A percentile compares a stretch with the other conserved stretches of the same genome.
phyloP scores from a whole-genome alignment of 2,329 filamentous ascomycete genomes.

The Bipolaris zeicola region DNA sequence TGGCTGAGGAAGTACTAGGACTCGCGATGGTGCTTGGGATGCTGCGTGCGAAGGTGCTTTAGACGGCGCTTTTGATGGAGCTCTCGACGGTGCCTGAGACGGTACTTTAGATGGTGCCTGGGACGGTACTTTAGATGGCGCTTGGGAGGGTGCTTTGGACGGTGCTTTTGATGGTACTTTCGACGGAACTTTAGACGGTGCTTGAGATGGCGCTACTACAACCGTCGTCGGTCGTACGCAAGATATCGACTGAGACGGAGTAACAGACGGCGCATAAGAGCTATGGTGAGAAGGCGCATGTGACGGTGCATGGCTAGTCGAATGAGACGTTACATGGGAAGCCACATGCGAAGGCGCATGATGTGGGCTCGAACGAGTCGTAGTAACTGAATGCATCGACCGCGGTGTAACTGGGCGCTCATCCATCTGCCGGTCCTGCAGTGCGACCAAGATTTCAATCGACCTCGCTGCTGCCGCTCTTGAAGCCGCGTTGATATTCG shows the following conservation, averaged over 20 bases:
- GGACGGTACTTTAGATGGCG: constrained; percentile 4
- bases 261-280: constrained; percentile 1
- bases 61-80: neutral
- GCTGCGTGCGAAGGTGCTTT: neutral
- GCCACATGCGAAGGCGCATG: constrained; percentile 5
- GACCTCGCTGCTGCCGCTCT: constrained; percentile 33
- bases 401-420: constrained; percentile 21
- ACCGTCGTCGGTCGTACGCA: neutral
- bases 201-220: neutral
- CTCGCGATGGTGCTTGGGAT: constrained; percentile 19
- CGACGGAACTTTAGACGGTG: neutral
- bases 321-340: neutral
- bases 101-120: constrained; percentile 10
- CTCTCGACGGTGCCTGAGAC: neutral
- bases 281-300: neutral
- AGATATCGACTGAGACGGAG: constrained; percentile 6
- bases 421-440: constrained; percentile 33
- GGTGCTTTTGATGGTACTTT: neutral
- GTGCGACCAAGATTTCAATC: constrained; percentile 37
- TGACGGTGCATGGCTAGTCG: constrained; percentile 1
- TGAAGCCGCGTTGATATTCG: constrained; percentile 38
- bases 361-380: constrained; percentile 8
- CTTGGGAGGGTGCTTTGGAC: constrained; percentile 15
- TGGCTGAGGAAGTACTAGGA: constrained; percentile 22
- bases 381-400: constrained; percentile 21